Conservation (phyloP, 1,139 yeast genomes). For the Sugiyamaella grinbergsii region DNA sequence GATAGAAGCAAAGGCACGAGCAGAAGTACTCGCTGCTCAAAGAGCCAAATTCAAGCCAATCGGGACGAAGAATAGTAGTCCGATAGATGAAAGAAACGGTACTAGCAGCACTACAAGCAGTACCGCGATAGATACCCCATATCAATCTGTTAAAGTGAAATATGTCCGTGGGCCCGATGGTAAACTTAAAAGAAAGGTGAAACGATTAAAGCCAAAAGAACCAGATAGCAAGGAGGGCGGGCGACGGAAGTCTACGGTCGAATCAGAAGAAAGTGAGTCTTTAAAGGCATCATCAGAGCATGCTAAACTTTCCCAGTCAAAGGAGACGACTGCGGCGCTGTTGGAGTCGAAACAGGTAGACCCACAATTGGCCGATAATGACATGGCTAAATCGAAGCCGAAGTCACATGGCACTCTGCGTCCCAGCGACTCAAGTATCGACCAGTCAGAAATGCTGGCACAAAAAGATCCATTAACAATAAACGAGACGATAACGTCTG, state of each 20-base stretch:
- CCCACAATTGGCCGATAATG: too few species aligned
- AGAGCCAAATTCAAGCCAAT: constrained; percentile 15
- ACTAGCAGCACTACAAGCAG: too few species aligned
- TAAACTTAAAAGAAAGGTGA: constrained; percentile 10
- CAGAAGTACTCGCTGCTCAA: constrained; percentile 6
- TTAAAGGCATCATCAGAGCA: too few species aligned
- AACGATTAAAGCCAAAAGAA: constrained; percentile 1
- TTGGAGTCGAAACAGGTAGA: too few species aligned
- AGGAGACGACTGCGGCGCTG: too few species aligned
- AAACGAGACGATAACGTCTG: not conserved
- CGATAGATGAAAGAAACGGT: not conserved
- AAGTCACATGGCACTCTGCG: too few species aligned
- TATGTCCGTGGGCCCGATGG: constrained; percentile 18
- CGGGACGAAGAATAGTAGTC: not conserved
- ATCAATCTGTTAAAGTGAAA: constrained; percentile 8
- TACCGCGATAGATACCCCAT: too few species aligned
- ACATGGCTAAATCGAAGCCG: too few species aligned
- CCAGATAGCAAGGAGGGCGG: not conserved
- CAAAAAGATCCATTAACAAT: too few species aligned
- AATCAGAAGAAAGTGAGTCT: not conserved
- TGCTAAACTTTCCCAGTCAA: too few species aligned
- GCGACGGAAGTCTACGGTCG: not conserved
- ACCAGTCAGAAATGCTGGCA: not conserved
- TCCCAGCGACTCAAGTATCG: too few species aligned
- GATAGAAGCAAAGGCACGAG: not conserved